These are phyloP conservation scores for Aspergillus floridensis DNA, from an alignment of 2,329 filamentous ascomycete species.

Conservation along the genomic window DNA sequence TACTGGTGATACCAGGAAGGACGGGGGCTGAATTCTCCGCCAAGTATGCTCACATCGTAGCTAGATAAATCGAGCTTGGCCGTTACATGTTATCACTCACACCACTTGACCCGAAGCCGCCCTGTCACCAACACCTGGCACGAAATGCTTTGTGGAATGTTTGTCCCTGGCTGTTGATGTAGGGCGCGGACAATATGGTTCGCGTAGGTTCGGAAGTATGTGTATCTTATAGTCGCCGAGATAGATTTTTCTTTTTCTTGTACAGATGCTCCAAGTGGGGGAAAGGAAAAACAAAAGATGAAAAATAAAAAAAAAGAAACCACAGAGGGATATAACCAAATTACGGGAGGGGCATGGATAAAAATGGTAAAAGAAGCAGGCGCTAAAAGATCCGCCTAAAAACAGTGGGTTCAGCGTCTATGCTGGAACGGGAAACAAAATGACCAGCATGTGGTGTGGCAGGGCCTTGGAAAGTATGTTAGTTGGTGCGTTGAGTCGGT, in stretches of 20 bases:
- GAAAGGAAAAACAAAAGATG: background rate
- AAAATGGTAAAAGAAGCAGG: background rate
- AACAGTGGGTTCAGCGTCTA: constrained; percentile 2
- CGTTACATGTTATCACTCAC: too few species aligned
- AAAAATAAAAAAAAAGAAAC: background rate
- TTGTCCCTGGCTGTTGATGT: too few species aligned
- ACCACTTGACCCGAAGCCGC: too few species aligned
- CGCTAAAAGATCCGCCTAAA: constrained; percentile 3
- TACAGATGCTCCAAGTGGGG: background rate
- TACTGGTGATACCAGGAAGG: too few species aligned
- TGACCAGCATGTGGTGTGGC: background rate
- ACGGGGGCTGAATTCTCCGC: too few species aligned
- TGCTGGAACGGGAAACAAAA: background rate
- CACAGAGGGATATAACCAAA: background rate
- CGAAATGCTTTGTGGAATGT: too few species aligned
- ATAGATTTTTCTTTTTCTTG: background rate
- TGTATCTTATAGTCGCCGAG: background rate
- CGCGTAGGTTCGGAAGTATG: background rate
- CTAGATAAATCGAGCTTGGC: too few species aligned
- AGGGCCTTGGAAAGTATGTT: background rate
- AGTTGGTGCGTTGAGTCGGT: background rate
- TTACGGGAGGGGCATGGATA: background rate
- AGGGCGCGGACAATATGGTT: too few species aligned
- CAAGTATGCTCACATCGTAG: too few species aligned
- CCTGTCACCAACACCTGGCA: too few species aligned